Evolutionary conservation across 768 basidiomycete species (phyloP).

Genomic region (Crepidotus variabilis): DNA sequence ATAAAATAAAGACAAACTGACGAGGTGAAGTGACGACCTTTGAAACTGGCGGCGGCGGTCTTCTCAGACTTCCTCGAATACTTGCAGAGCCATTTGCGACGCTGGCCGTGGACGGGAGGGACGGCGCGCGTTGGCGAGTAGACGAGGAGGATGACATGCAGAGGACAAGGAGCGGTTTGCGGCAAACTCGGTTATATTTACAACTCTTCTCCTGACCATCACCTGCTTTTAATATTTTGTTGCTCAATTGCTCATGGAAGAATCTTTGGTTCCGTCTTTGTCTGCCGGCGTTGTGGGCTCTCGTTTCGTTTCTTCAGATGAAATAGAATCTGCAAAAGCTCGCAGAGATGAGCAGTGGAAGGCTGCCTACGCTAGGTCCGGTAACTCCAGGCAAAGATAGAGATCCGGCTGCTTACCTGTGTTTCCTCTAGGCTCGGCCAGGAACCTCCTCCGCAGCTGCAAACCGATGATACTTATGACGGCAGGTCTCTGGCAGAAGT

Average conservation of each 20-base stretch:
- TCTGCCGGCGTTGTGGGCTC: constrained; percentile 73
- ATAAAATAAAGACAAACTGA: constrained; percentile 32
- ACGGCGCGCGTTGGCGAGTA: constrained; percentile 25
- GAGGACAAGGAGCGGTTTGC: background rate
- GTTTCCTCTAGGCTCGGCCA: constrained; percentile 61
- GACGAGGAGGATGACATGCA: constrained; percentile 30
- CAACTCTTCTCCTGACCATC: background rate
- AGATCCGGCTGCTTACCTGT: background rate
- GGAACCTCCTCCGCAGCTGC: constrained; percentile 78
- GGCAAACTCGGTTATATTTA: background rate
- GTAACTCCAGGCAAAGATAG: background rate
- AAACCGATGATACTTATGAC: constrained; percentile 74
- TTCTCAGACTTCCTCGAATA: constrained; percentile 25
- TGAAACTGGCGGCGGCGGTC: constrained; percentile 41
- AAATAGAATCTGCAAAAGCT: constrained; percentile 69
- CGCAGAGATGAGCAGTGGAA: constrained; percentile 85
- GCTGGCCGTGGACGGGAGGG: constrained; percentile 29
- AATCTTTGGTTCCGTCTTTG: constrained; percentile 65
- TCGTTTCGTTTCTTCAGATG: constrained; percentile 78
- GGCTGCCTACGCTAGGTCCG: constrained; percentile 79
- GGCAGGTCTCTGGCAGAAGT: constrained; percentile 89
- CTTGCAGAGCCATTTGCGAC: constrained; percentile 17
- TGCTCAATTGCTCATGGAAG: constrained; percentile 44
- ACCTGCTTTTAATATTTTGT: background rate
- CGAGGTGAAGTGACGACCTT: constrained; percentile 69